Conservation (phyloP, 1,139 yeast species). For the Blastobotrys apis region DNA sequence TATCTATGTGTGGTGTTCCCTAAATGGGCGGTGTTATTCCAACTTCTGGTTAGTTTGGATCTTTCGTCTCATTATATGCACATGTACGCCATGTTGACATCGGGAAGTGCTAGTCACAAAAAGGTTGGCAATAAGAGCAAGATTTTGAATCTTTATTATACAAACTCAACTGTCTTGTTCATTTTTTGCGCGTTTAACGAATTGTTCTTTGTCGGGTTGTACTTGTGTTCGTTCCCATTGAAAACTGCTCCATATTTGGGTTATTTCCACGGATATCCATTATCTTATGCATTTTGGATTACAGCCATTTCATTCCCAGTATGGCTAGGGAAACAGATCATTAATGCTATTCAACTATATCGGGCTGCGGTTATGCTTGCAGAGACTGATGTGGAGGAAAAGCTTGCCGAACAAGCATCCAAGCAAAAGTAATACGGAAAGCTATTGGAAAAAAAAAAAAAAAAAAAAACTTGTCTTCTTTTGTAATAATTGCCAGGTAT, state of each 20-base stretch:
- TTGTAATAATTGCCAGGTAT: neutral
- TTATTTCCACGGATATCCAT: conserved; percentile 40
- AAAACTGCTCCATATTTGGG: conserved; percentile 40
- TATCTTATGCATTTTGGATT: conserved; percentile 64
- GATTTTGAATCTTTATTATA: conserved; percentile 79
- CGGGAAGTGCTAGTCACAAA: conserved; percentile 82
- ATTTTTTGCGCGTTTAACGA: conserved; percentile 90
- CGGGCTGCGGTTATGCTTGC: conserved; percentile 84
- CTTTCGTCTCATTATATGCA: conserved; percentile 97
- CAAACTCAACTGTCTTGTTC: conserved; percentile 77
- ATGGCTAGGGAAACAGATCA: conserved; percentile 86
- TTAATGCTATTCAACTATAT: conserved; percentile 82
- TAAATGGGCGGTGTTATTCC: conserved; percentile 62
- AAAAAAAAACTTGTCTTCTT: neutral
- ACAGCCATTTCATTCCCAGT: conserved; percentile 70
- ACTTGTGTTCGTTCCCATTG: conserved; percentile 64
- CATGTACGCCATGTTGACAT: conserved; percentile 88
- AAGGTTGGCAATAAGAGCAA: conserved; percentile 69
- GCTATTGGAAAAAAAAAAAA: neutral
- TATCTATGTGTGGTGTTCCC: conserved; percentile 83
- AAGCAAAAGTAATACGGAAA: neutral
- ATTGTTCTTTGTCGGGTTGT: conserved; percentile 83
- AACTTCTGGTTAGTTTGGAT: conserved; percentile 78
- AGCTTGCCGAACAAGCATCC: conserved; percentile 13
- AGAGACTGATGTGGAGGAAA: conserved; percentile 67